phyloP scores from a whole-genome alignment of 2,329 filamentous ascomycete species.

The Fusarium domesticum region DNA sequence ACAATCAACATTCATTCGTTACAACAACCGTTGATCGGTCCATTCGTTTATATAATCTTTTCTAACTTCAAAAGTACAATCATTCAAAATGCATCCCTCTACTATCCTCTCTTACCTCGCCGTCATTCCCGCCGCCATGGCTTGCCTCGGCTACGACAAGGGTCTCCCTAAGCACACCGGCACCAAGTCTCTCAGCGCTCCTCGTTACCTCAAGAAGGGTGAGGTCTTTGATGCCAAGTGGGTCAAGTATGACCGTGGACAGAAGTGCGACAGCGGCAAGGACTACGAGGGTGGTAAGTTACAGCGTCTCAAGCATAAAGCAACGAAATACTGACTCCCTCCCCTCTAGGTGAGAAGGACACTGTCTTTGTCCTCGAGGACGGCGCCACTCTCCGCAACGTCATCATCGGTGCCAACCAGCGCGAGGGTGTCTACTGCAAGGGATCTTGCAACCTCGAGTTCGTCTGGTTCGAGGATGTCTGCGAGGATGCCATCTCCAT shows the following conservation, averaged over 20 bases:
- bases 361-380: slow-evolving; percentile 40
- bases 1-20: background rate
- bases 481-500: slow-evolving; percentile 36
- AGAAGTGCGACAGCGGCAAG: slow-evolving; percentile 40
- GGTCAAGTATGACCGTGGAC: slow-evolving; percentile 39
- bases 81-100: slow-evolving; percentile 18
- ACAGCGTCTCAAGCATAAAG: background rate
- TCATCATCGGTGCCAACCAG: slow-evolving; percentile 45
- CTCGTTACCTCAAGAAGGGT: slow-evolving; percentile 31
- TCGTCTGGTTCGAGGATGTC: slow-evolving; percentile 48
- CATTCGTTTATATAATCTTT: slow-evolving; percentile 3
- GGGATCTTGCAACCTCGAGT: slow-evolving; percentile 41
- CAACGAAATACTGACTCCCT: no score
- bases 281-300: slow-evolving; percentile 38
- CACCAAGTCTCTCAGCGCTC: slow-evolving; percentile 25
- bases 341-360: slow-evolving; percentile 22
- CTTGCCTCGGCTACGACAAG: slow-evolving; percentile 24
- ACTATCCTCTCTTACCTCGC: slow-evolving; percentile 17
- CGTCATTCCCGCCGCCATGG: slow-evolving; percentile 30
- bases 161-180: slow-evolving; percentile 28
- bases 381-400: slow-evolving; percentile 43
- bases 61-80: slow-evolving; percentile 1
- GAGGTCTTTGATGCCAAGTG: slow-evolving; percentile 29
- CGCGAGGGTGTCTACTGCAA: slow-evolving; percentile 45
- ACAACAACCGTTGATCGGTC: slow-evolving; percentile 11